Conservation (phyloP, 768 basidiomycete genomes). For the Lactifluus rugatus region DNA sequence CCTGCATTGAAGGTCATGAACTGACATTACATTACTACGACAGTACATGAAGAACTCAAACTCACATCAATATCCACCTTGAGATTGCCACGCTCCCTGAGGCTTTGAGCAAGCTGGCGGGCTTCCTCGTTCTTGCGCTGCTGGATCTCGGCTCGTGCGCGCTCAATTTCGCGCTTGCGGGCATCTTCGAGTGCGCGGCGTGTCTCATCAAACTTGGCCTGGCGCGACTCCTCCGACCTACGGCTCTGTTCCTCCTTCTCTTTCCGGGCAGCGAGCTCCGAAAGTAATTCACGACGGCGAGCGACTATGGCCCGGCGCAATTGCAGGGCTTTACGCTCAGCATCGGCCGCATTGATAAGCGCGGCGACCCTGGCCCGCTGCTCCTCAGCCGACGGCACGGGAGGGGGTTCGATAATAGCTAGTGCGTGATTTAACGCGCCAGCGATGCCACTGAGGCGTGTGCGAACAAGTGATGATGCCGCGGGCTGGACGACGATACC, state of each 20-base stretch:
- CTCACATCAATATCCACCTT: slow-evolving; percentile 62
- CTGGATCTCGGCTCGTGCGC: slow-evolving; percentile 63
- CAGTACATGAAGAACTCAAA: slow-evolving; percentile 26
- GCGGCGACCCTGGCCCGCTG: slow-evolving; percentile 47
- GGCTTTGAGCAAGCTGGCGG: slow-evolving; percentile 74
- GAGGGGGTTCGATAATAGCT: slow-evolving; percentile 39
- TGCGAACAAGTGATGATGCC: slow-evolving; percentile 61
- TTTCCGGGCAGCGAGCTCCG: slow-evolving; percentile 74
- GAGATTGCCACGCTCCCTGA: slow-evolving; percentile 72
- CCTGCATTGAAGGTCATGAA: slow-evolving; percentile 31
- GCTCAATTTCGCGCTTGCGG: slow-evolving; percentile 54
- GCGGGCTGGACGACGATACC: slow-evolving; percentile 56
- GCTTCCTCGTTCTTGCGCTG: slow-evolving; percentile 72
- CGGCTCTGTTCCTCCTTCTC: slow-evolving; percentile 82
- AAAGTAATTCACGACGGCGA: slow-evolving; percentile 73
- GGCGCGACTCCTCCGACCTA: slow-evolving; percentile 55
- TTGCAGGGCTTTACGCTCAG: slow-evolving; percentile 68
- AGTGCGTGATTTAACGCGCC: slow-evolving; percentile 62
- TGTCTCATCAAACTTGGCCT: slow-evolving; percentile 62
- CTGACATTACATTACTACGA: slow-evolving; percentile 3
- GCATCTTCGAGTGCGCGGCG: slow-evolving; percentile 54
- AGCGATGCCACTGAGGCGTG: slow-evolving; percentile 71
- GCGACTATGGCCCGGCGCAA: slow-evolving; percentile 74
- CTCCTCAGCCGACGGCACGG: slow-evolving; percentile 41
- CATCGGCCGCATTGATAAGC: slow-evolving; percentile 55